Base-by-base conservation (phyloP, 257 asterid genomes). In the Fraxinus quadrangulata region DNA sequence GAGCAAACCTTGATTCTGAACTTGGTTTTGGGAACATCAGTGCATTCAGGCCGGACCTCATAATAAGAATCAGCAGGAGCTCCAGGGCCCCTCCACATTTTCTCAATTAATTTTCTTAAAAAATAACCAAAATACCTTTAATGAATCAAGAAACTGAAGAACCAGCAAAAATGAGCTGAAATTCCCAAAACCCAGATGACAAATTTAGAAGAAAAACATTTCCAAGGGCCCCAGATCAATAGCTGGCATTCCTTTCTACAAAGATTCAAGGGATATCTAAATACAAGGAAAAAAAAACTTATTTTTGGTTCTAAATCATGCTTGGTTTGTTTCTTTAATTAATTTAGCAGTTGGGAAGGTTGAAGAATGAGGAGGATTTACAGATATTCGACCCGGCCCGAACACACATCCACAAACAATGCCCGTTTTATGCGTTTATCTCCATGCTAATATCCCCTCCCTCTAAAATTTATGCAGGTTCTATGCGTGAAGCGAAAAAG, bases 31-130 rank as follows among this genome's bases (percentile, higher is more conserved):
- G 98, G 96, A 69, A 91, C 96, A 86, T 93, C 94, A 5, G 86
- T 76, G 78, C 92, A 95, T 78, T 95, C 98, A 42, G 96, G 87
- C 21, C 97, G 90, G 68, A 91, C 92, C 87, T 89, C 86, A 81
- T 95, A 95, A 79, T 86, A 93, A 13, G 96, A 87, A 86, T 95
- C 98, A 72, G 94, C 94, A 51, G 99, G 87, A 71, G 96, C 85
- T 75, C 99, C 98, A 21, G 81, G 82, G 72, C 79, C 93, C 87
- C 88, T 87, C 99, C 99, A 93, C 94, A 95, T 93, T 42, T 83
- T 82, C 12, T 82, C 79, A 33, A 28, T 69, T 17, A 14, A 11
- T 49, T 34, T 49, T 45, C 67, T 34, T 14, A 1, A 54, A 26
- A 39, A 56, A n/a, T 37, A 61, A 69, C 65, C 12, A 39, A 75